A percentile compares a stretch with the other conserved stretches of the same genome.
Conservation (phyloP, 2,329 filamentous ascomycete genomes). For the Orbilia brochopaga region DNA sequence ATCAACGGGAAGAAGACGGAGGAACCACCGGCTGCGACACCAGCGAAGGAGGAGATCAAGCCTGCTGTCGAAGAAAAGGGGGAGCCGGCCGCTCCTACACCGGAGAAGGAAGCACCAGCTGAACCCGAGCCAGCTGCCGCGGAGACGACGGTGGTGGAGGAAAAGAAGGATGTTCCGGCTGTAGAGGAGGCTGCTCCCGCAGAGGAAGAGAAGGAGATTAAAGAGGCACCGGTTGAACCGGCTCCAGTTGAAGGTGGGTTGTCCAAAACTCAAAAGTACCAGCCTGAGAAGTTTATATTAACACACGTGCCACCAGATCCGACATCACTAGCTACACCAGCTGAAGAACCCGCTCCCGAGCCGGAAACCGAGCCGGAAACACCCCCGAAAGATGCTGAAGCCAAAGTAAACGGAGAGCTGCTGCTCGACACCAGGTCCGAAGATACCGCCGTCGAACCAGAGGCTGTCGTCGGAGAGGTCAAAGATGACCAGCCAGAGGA, state of each 20-base stretch:
- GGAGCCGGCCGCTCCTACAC: background rate
- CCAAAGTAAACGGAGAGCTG: constrained; percentile 19
- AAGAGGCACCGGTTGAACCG: background rate
- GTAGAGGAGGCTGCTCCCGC: constrained; percentile 1
- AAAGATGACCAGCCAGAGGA: constrained; percentile 17
- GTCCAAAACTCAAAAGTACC: background rate
- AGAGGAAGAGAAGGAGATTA: constrained; percentile 14
- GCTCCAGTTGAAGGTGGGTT: background rate
- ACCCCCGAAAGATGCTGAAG: constrained; percentile 27
- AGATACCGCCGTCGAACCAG: constrained; percentile 19
- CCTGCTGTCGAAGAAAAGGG: background rate
- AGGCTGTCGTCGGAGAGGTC: constrained; percentile 4
- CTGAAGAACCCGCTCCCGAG: constrained; percentile 24
- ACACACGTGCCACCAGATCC: constrained; percentile 22
- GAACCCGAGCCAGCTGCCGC: constrained; percentile 10
- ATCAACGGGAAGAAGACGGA: constrained; percentile 28
- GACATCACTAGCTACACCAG: constrained; percentile 12
- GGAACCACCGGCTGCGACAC: background rate
- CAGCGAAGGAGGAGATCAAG: constrained; percentile 8
- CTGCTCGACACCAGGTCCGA: constrained; percentile 18
- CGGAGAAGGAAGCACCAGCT: constrained; percentile 5
- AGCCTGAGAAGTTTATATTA: constrained; percentile 12
- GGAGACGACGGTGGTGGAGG: background rate
- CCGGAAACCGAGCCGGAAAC: constrained; percentile 22
- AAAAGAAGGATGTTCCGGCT: background rate